Conservation (phyloP, 257 asterid species). For the Thymus mandschuricus region DNA sequence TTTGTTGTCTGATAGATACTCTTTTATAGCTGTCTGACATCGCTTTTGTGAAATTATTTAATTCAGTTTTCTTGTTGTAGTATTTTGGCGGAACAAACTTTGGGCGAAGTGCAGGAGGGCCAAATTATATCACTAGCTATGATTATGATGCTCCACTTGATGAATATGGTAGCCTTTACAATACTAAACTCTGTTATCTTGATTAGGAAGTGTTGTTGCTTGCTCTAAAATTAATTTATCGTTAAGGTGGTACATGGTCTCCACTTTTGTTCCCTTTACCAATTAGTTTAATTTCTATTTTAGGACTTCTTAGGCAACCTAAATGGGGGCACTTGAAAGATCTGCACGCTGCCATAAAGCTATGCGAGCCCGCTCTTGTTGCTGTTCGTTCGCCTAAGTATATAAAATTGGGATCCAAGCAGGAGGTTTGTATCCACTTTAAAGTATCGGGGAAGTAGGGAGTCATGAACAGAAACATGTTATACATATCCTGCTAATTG, state of each 20-base stretch:
- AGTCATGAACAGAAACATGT: not conserved
- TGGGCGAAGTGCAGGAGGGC: slow-evolving; percentile 95
- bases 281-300: slow-evolving; percentile 26
- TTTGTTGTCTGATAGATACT: slow-evolving; percentile 7
- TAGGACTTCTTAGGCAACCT: slow-evolving; percentile 90
- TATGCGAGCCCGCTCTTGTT: slow-evolving; percentile 91
- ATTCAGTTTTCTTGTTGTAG: slow-evolving; percentile 54
- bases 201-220: slow-evolving; percentile 14
- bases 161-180: slow-evolving; percentile 72
- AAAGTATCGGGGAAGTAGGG: not conserved
- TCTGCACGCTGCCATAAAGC: slow-evolving; percentile 88
- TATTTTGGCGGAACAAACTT: slow-evolving; percentile 98
- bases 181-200: slow-evolving; percentile 14
- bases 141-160: slow-evolving; percentile 97
- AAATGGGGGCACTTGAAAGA: slow-evolving; percentile 96
- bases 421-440: slow-evolving; percentile 63
- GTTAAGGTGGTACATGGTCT: slow-evolving; percentile 12
- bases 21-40: slow-evolving; percentile 16
- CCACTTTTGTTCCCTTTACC: slow-evolving; percentile 23
- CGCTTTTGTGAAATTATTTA: slow-evolving; percentile 27
- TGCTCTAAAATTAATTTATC: slow-evolving; percentile 11
- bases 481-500: not conserved
- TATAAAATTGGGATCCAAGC: slow-evolving; percentile 80
- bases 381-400: slow-evolving; percentile 74
- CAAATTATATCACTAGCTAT: slow-evolving; percentile 85